Conservation (phyloP, 2,329 filamentous ascomycete genomes). For the Alternaria arborescens region DNA sequence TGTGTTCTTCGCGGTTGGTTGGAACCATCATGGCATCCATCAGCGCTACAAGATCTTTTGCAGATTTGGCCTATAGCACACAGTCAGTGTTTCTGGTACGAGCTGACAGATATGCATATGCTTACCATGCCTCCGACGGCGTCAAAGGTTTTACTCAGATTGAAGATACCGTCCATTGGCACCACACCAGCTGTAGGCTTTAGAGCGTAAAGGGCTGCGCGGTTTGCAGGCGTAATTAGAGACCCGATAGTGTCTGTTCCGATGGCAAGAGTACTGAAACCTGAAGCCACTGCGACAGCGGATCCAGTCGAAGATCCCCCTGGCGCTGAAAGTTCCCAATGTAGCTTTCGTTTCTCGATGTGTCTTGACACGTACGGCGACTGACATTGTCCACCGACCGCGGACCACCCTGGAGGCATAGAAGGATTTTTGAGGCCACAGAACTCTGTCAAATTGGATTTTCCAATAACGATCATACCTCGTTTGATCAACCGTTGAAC, state of each 20-base stretch:
- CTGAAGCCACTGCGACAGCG: slow-evolving; percentile 51
- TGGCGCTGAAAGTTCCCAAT: slow-evolving; percentile 49
- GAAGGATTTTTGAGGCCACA: slow-evolving; percentile 48
- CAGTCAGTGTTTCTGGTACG: slow-evolving; percentile 6
- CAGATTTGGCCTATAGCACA: slow-evolving; percentile 41
- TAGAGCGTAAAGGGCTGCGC: slow-evolving; percentile 51
- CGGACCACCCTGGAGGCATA: slow-evolving; percentile 53
- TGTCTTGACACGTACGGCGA: slow-evolving; percentile 51
- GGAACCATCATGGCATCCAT: slow-evolving; percentile 45
- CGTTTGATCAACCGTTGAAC: slow-evolving; percentile 49
- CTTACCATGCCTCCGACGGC: slow-evolving; percentile 45
- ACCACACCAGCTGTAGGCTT: slow-evolving; percentile 50
- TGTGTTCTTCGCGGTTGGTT: slow-evolving; percentile 36
- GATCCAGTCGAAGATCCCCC: slow-evolving; percentile 51
- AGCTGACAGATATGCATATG: background rate
- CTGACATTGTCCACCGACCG: slow-evolving; percentile 51
- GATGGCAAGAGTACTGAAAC: slow-evolving; percentile 53
- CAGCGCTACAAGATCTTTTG: slow-evolving; percentile 47
- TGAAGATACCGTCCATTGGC: slow-evolving; percentile 49
- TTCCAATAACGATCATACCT: slow-evolving; percentile 55
- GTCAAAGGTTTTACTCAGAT: slow-evolving; percentile 47
- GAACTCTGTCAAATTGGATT: slow-evolving; percentile 54
- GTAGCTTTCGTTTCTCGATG: slow-evolving; percentile 47
- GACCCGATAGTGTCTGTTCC: slow-evolving; percentile 53
- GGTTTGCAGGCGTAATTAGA: slow-evolving; percentile 52